Base-by-base conservation (phyloP, 371 early-diverging fungal genomes). In the Mortierella sp. region DNA sequence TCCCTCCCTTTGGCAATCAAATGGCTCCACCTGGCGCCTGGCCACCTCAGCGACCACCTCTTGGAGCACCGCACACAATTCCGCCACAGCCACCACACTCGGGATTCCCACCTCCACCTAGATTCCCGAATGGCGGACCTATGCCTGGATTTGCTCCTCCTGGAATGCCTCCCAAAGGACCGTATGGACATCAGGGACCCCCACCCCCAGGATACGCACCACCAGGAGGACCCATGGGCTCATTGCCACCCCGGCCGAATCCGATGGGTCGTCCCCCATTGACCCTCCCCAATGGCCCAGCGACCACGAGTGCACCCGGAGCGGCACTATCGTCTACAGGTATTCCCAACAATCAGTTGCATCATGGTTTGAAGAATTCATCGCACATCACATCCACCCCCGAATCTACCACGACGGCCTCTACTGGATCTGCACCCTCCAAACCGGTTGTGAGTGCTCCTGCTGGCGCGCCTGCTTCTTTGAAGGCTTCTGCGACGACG, bases 321-420 rank as follows among this genome's bases (percentile, higher is more conserved):
- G 44, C 65, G 5, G 40, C 61, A 9, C 52, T 72, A 13, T 39
- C 78, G 13, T 65, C 83, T 64, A 64, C 79, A 75, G 78, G 78
- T 78, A 82, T 75, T 78, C 75, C 75, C 73, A 74, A 70, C 31
- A 26, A 73, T 71, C 76, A 71, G 65, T 58, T 82, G 77, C 74
- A 77, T 69, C 73, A 71, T 74, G 75, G 75, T 65, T 71, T 82
- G 78, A 75, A 78, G 75, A 71, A 82, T 50, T 47, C 75, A 64
- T 74, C 75, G 69, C 78, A 77, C 73, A 69, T 78, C 76, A 78
- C 78, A 71, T 78, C 79, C 50, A 72, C 79, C 22, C 74, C 78
- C 58, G 83, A 78, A 19, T 63, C 75, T 14, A 77, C 74, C n/a
- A 77, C 75, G 14, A 41, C 68, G 68, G 66, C 73, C 9, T 41